Evolutionary conservation across 805 yeast genomes (phyloP).

Genomic region (Schizosaccharomyces japonicus): DNA sequence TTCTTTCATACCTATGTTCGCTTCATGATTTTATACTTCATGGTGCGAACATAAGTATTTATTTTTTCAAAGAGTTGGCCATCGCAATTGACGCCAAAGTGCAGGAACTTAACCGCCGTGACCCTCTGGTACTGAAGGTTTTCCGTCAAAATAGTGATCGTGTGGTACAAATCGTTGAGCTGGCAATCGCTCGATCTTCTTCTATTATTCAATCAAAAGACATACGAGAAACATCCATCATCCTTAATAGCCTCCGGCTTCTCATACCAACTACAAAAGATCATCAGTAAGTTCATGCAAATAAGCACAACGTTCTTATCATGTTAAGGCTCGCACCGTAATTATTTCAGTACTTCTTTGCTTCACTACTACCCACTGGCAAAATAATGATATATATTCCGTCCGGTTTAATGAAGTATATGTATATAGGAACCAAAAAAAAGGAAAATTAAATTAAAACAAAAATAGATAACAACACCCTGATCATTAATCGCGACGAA

Average conservation of each 20-base stretch:
- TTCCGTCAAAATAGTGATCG: not conserved
- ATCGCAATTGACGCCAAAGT: not conserved
- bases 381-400: no score
- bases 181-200: not conserved
- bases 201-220: not conserved
- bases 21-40: not conserved
- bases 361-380: no score
- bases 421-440: no score
- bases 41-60: not conserved
- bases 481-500: conserved; percentile 5
- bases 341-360: no score
- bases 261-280: no score
- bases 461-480: not conserved
- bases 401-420: no score
- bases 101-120: conserved; percentile 1
- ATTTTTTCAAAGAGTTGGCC: not conserved
- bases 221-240: not conserved
- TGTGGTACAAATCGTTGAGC: not conserved
- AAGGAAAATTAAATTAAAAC: not conserved
- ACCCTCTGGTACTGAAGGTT: not conserved
- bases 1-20: not conserved
- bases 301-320: no score
- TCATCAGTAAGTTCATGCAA: no score
- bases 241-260: not conserved
- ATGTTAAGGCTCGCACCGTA: no score